Evolutionary conservation across 1,284 basidiomycete genomes (phyloP).

Genomic region (Tranzscheliella williamsii): DNA sequence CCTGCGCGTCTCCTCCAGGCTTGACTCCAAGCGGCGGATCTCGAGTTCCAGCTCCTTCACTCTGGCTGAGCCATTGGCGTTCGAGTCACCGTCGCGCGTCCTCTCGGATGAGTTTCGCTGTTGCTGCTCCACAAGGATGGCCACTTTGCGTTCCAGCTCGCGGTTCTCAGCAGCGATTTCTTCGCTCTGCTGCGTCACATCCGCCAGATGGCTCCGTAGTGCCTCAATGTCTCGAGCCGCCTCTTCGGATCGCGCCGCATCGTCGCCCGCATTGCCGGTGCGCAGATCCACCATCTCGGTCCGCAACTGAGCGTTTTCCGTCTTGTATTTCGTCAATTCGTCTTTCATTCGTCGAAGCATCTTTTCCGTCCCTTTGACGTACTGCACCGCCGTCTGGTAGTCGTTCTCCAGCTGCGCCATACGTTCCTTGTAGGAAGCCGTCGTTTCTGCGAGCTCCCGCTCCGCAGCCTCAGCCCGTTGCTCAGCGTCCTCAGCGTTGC

Average conservation of each 20-base stretch:
- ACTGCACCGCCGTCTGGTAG: constrained; percentile 85
- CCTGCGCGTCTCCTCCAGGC: constrained; percentile 25
- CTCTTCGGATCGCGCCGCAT: constrained; percentile 37
- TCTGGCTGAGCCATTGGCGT: constrained; percentile 14
- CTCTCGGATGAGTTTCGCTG: constrained; percentile 30
- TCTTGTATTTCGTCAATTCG: constrained; percentile 60
- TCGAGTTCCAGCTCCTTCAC: constrained; percentile 43
- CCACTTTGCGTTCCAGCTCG: constrained; percentile 46
- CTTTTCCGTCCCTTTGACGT: constrained; percentile 88
- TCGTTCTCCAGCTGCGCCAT: constrained; percentile 81
- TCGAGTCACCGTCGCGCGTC: constrained; percentile 13
- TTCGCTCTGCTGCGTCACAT: constrained; percentile 50
- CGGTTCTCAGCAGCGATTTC: constrained; percentile 52
- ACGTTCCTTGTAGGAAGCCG: constrained; percentile 56
- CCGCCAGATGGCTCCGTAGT: constrained; percentile 41
- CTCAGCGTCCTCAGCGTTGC: constrained; percentile 77
- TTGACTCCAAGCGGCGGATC: constrained; percentile 30
- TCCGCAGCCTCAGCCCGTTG: constrained; percentile 62
- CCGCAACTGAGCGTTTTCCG: constrained; percentile 56
- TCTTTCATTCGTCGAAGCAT: constrained; percentile 94
- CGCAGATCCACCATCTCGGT: constrained; percentile 25
- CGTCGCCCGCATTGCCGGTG: constrained; percentile 14
- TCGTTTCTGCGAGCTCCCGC: constrained; percentile 55
- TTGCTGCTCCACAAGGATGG: constrained; percentile 41
- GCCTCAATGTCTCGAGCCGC: constrained; percentile 51